phyloP scores from a whole-genome alignment of 306 rosid genomes.

The Cyclanthera cordifolia region DNA sequence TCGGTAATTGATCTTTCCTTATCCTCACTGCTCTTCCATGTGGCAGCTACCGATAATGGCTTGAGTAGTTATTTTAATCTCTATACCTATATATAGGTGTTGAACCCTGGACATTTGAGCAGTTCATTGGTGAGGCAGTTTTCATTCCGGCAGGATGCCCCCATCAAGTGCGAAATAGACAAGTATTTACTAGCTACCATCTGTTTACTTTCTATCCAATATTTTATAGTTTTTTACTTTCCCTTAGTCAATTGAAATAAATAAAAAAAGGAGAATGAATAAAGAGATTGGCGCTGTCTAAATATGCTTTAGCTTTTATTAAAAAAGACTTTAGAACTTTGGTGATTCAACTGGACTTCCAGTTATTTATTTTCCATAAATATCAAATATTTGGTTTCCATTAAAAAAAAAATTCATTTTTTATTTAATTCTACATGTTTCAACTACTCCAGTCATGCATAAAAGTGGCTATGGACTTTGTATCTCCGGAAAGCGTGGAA shows the following conservation, averaged over 20 bases:
- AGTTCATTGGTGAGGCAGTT: slow-evolving; percentile 67
- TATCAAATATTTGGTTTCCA: background rate
- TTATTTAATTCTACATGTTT: slow-evolving; percentile 4
- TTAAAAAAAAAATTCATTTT: background rate
- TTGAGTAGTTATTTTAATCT: background rate
- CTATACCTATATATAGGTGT: slow-evolving; percentile 23
- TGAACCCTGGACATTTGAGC: slow-evolving; percentile 78
- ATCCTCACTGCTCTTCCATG: slow-evolving; percentile 4
- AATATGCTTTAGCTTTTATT: slow-evolving; percentile 4
- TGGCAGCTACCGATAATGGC: slow-evolving; percentile 1
- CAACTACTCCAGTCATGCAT: slow-evolving; percentile 28
- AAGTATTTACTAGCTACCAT: slow-evolving; percentile 19
- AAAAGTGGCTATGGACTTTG: slow-evolving; percentile 35
- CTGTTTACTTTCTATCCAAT: background rate
- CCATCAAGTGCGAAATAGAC: slow-evolving; percentile 74
- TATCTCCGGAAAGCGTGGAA: slow-evolving; percentile 35
- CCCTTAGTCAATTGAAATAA: background rate
- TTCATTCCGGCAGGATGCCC: slow-evolving; percentile 73
- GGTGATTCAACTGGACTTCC: background rate
- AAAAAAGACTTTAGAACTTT: background rate
- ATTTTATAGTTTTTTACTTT: background rate
- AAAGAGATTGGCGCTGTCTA: background rate
- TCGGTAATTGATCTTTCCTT: slow-evolving; percentile 27
- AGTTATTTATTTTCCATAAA: background rate
- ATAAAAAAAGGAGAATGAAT: background rate